Conservation (phyloP, 2,329 filamentous ascomycete species). For the Stromatinia cepivora region DNA sequence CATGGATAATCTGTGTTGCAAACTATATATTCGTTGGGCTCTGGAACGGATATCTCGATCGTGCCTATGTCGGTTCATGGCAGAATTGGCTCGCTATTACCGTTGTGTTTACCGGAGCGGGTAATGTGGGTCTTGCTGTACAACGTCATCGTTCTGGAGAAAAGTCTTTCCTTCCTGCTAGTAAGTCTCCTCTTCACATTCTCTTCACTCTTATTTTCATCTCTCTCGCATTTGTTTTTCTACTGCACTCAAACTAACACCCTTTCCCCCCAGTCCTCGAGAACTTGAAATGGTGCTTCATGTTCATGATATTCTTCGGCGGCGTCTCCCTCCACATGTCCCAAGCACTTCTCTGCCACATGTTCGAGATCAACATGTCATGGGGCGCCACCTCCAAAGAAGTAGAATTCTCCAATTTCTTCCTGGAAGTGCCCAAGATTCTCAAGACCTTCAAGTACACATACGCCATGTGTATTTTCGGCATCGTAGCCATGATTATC, state of each 20-base stretch:
- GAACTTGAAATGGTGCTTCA: slow-evolving; percentile 23
- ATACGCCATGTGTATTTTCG: slow-evolving; percentile 14
- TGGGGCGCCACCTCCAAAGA: slow-evolving; percentile 85
- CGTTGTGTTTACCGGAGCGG: slow-evolving; percentile 61
- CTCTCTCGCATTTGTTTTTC: not conserved
- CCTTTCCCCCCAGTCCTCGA: slow-evolving; percentile 7
- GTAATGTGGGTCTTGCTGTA: slow-evolving; percentile 52
- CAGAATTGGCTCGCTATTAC: slow-evolving; percentile 63
- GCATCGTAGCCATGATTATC: slow-evolving; percentile 14
- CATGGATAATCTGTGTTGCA: slow-evolving; percentile 62
- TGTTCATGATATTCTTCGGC: slow-evolving; percentile 65
- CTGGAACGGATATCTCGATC: slow-evolving; percentile 65
- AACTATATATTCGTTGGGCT: slow-evolving; percentile 74
- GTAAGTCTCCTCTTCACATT: not conserved
- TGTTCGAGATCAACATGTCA: slow-evolving; percentile 80
- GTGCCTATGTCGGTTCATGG: slow-evolving; percentile 67
- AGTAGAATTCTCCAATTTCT: slow-evolving; percentile 49
- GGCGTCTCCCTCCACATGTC: slow-evolving; percentile 77
- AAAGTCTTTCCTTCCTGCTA: slow-evolving; percentile 51
- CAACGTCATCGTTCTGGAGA: slow-evolving; percentile 63
- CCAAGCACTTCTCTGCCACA: slow-evolving; percentile 74
- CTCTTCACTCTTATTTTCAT: not conserved
- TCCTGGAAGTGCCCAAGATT: slow-evolving; percentile 19
- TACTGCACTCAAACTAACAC: not conserved
- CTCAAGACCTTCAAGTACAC: slow-evolving; percentile 24